Evolutionary conservation across 305 asterid species (phyloP).

Genomic region (Rubia balearica): DNA sequence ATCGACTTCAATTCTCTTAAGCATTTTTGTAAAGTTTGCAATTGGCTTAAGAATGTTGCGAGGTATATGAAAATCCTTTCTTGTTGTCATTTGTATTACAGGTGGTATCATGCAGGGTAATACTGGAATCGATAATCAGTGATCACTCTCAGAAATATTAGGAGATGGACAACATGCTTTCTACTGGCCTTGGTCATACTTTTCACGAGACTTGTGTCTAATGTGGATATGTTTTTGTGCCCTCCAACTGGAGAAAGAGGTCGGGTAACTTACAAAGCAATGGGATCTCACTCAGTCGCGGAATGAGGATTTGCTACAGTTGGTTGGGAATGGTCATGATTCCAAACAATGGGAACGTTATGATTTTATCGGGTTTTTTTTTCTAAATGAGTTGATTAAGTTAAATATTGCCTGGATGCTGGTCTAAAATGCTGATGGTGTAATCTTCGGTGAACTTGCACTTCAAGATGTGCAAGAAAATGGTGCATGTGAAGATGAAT

Average conservation of each 20-base stretch:
- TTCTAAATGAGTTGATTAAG: background rate
- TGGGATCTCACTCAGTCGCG: constrained; percentile 53
- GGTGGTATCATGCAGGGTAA: background rate
- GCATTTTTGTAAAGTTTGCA: background rate
- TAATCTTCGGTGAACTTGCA: background rate
- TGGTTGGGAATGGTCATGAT: constrained; percentile 29
- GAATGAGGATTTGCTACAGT: constrained; percentile 43
- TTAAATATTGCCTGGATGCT: constrained; percentile 2
- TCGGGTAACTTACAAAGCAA: constrained; percentile 60
- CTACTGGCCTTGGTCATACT: background rate
- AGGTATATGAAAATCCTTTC: no score
- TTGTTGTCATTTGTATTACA: background rate
- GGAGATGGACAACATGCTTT: no score
- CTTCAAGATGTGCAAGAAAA: constrained; percentile 23
- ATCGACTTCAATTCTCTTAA: background rate
- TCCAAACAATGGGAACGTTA: constrained; percentile 22
- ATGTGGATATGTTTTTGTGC: constrained; percentile 20
- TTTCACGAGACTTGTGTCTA: constrained; percentile 10
- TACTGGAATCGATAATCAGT: background rate
- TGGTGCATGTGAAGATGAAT: constrained; percentile 25
- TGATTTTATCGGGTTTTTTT: constrained; percentile 7
- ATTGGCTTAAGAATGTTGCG: background rate
- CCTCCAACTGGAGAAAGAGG: constrained; percentile 88
- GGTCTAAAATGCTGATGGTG: constrained; percentile 6
- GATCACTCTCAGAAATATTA: no score